Conservation (phyloP, 2,329 filamentous ascomycete species). For the Lizonia empirigonia region DNA sequence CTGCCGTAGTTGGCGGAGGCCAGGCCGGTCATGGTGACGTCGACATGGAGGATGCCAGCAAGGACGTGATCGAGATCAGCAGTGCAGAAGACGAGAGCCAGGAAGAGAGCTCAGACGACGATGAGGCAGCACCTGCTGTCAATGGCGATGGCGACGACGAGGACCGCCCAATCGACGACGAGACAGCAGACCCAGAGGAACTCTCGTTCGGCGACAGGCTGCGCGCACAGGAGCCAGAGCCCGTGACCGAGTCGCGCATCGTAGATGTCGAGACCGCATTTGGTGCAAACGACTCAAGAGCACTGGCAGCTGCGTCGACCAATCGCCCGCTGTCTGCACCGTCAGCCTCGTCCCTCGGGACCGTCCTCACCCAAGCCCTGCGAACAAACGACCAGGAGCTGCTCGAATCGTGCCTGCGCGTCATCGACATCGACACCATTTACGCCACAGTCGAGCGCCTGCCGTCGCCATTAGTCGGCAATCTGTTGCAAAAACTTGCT, state of each 20-base stretch:
- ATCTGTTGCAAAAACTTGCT: conserved; percentile 80
- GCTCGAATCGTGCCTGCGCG: conserved; percentile 89
- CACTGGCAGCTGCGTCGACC: conserved; percentile 51
- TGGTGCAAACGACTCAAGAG: conserved; percentile 52
- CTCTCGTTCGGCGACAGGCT: conserved; percentile 89
- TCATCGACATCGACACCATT: conserved; percentile 75
- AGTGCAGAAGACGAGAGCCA: conserved; percentile 53
- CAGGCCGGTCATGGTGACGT: conserved; percentile 53
- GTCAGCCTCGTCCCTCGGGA: conserved; percentile 80
- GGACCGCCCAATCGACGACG: conserved; percentile 45
- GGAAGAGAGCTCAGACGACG: conserved; percentile 39
- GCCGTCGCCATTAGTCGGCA: conserved; percentile 80
- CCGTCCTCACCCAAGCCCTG: conserved; percentile 90
- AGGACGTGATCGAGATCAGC: conserved; percentile 55
- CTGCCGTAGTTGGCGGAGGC: conserved; percentile 59
- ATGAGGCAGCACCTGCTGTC: conserved; percentile 30
- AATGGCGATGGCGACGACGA: conserved; percentile 38
- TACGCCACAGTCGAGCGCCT: conserved; percentile 88
- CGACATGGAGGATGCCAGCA: conserved; percentile 42
- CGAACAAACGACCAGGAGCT: conserved; percentile 88
- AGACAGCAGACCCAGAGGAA: conserved; percentile 53
- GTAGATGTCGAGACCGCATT: conserved; percentile 74
- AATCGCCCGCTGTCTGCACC: conserved; percentile 63
- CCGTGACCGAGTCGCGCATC: conserved; percentile 48
- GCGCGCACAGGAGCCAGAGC: conserved; percentile 61